Base-by-base conservation (phyloP, 1,284 basidiomycete species). In the Gomphus sp. region DNA sequence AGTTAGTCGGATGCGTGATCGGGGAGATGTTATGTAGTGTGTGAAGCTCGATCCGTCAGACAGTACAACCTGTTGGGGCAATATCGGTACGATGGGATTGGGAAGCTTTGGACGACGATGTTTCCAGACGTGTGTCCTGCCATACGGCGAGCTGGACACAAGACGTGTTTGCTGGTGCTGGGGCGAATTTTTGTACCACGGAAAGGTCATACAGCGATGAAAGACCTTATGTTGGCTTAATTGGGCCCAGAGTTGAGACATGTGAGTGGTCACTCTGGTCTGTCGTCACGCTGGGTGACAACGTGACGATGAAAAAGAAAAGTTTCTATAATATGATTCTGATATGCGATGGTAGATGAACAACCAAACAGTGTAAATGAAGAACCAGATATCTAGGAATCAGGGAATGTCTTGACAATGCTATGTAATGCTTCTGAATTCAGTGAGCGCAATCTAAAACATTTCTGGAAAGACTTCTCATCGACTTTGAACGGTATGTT, bases 31-130 rank as follows among this genome's bases (percentile, higher is more conserved):
- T 9, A 88, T 90, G 79, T 85, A 89, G 64, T 93, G 88, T 1
- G 82, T 84, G 70, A 91, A 92, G 0, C 88, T 89, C 18, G 87
- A 87, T n/a, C 91, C 91, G 71, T 94, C 92, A 0, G 90, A 83
- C 64, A 89, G 83, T 59, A 89, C 80, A 62, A 94, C 87, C 60
- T 78, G 81, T 71, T 93, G 91, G 6, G 90, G 86, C 70, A 87
- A 94, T 62, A 87, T 84, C 18, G 90, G 88, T 0, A 92, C 86
- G 64, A 92, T 73, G 3, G 92, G 91, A 62, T 86, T 84, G 3
- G 91, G 91, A 1, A 93, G 77, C 7, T 75, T 71, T 11, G 81
- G 80, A 44, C 77, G 67, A 49, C 87, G 81, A 57, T 80, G 80
- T 68, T 83, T 85, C 80, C 82, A 84, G 64, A 90, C 81, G 71